Base-by-base conservation (phyloP, 2,329 filamentous ascomycete genomes). In the Aureobasidium sp. region DNA sequence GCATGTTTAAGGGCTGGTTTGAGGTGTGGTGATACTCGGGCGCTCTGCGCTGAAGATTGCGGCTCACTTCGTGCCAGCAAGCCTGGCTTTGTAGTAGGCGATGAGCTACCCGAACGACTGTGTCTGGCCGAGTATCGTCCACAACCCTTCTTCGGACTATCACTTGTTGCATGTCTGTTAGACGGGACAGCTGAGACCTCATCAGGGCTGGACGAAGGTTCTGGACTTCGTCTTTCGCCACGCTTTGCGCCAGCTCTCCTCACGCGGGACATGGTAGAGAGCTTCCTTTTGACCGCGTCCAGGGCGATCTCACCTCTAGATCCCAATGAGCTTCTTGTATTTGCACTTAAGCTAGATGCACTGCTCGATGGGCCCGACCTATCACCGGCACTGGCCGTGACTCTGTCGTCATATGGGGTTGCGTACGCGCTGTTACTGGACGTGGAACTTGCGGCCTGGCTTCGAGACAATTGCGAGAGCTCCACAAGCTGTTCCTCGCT, bases 401-500 rank as follows among this genome's bases (percentile, higher is more conserved):
- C 29, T 42, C 11, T 58, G 54, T 58, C 54, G 41, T 58, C 42
- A 32, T 44, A 39, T 27, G 32, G 16, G 21, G 39, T 16, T 30
- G 54, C 47, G 25, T 13, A 37, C n/a, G 54, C 42, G 27, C 54
- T 58, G 42, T 47, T 48, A 30, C 54, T 48, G 25, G 53, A 57
- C 13, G 21, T 36, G 5, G 42, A 58, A 34, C 42, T 58, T 13
- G 32, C 54, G 1, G 54, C 47, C 29, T 48, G 54, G 25, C 41
- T 58, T 48, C 42, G 41, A 37, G 41, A 36, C 42, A 48, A 37
- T 11, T 15, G n/a, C 16, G 54, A 25, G 4, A 11, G 13, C 3
- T 37, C 42, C 32, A n/a, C 41, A 30, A 39, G 32, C 13, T 64
- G 63, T 11, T 64, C 64, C 2, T 65, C 63, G 34, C 54, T 58